These are phyloP conservation scores for Chloromonas sp. DNA, from an alignment of 163 green algal species.

Conservation along the genomic window DNA sequence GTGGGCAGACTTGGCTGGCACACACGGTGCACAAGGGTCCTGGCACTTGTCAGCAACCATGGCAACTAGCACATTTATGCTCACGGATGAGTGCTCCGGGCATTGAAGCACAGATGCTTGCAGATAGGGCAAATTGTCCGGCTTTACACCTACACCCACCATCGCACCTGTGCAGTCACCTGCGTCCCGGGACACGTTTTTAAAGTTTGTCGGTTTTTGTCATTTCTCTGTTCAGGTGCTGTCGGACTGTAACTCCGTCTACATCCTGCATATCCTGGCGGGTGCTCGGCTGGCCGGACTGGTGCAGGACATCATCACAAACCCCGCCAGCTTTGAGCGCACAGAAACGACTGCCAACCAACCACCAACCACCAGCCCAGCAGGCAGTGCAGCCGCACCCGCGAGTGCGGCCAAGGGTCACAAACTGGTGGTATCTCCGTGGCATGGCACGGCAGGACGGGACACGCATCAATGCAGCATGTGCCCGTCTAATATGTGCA, in stretches of 20 bases:
- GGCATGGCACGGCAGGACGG: conserved; percentile 21
- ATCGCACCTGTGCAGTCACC: background rate
- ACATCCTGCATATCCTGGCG: conserved; percentile 71
- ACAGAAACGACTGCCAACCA: conserved; percentile 3
- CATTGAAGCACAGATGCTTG: too few species aligned
- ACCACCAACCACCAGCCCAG: background rate
- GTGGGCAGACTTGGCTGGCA: too few species aligned
- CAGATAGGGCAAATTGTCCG: too few species aligned
- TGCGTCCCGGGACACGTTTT: conserved; percentile 12
- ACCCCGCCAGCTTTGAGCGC: conserved; percentile 53
- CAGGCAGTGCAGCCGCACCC: conserved; percentile 2
- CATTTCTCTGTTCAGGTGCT: conserved; percentile 33
- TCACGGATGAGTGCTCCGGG: too few species aligned
- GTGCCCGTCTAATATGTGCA: conserved; percentile 83
- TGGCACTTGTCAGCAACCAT: too few species aligned
- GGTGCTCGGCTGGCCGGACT: conserved; percentile 38
- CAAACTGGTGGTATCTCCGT: conserved; percentile 30
- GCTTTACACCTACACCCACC: background rate
- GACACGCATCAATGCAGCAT: conserved; percentile 57
- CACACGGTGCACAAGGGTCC: too few species aligned
- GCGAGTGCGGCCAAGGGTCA: background rate
- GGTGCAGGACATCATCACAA: conserved; percentile 69
- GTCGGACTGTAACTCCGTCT: conserved; percentile 74
- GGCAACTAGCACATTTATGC: too few species aligned
- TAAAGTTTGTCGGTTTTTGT: conserved; percentile 18